phyloP scores from a whole-genome alignment of 2,329 filamentous ascomycete species.

The Microdochium trichocladiopsis region DNA sequence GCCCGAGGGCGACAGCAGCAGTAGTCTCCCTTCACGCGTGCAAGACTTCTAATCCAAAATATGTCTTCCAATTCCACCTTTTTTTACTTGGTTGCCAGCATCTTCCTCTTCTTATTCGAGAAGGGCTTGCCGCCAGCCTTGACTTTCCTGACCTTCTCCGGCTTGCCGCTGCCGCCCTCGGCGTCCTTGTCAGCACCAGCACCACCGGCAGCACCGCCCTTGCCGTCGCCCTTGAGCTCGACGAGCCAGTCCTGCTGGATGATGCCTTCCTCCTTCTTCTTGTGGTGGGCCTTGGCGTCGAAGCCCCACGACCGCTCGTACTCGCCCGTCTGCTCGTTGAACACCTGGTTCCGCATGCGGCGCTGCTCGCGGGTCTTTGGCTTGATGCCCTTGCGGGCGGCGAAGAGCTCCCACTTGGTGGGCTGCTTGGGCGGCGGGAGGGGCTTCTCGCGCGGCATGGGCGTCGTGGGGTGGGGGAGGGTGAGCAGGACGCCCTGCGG shows the following conservation, averaged over 20 bases:
- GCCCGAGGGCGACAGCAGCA: too few relatives aligned
- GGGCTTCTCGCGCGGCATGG: slow-evolving; percentile 85
- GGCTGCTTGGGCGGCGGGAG: slow-evolving; percentile 73
- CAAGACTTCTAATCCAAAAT: too few relatives aligned
- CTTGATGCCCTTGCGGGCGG: slow-evolving; percentile 93
- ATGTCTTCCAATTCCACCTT: background rate
- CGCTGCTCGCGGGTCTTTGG: slow-evolving; percentile 74
- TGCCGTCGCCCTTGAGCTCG: slow-evolving; percentile 74
- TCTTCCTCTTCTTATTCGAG: slow-evolving; percentile 49
- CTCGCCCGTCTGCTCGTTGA: slow-evolving; percentile 75
- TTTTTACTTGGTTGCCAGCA: slow-evolving; percentile 21
- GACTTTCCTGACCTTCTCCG: slow-evolving; percentile 53
- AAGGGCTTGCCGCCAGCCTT: slow-evolving; percentile 50
- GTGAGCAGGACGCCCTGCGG: slow-evolving; percentile 66
- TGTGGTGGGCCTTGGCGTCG: slow-evolving; percentile 15
- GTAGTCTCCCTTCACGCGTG: too few relatives aligned
- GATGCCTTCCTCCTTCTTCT: slow-evolving; percentile 71
- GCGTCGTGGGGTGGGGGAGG: slow-evolving; percentile 63
- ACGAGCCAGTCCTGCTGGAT: slow-evolving; percentile 76
- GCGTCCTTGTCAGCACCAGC: slow-evolving; percentile 4
- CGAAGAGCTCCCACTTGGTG: slow-evolving; percentile 95
- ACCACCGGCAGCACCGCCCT: slow-evolving; percentile 27
- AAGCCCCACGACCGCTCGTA: slow-evolving; percentile 97
- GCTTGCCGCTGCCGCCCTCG: slow-evolving; percentile 29
- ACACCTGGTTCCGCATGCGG: slow-evolving; percentile 64